These are phyloP conservation scores for Saccharomycopsis olivae DNA, from an alignment of 805 yeast genomes.

Conservation along the genomic window DNA sequence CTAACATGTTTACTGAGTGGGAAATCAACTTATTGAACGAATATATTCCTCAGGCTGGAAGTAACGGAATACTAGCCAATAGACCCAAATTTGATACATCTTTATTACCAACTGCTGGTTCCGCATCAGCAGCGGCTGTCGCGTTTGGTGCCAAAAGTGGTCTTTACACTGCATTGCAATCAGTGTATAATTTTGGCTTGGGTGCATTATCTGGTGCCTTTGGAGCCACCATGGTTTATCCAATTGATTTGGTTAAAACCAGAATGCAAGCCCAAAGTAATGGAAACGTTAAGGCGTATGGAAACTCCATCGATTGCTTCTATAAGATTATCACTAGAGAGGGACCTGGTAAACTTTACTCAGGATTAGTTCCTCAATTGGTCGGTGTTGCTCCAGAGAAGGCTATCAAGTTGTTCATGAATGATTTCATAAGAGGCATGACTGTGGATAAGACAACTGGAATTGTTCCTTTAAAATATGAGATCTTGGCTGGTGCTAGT, in stretches of 20 bases:
- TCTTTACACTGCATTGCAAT: too few species aligned
- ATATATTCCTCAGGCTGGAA: too few species aligned
- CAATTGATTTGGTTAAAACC: conserved; percentile 91
- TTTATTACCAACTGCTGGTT: too few species aligned
- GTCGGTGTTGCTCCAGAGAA: conserved; percentile 98
- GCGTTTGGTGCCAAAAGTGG: too few species aligned
- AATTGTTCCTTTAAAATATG: conserved; percentile 42
- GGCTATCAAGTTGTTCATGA: conserved; percentile 91
- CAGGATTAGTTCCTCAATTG: conserved; percentile 89
- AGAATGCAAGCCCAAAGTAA: conserved; percentile 94
- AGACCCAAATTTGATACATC: too few species aligned
- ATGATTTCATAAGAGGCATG: conserved; percentile 72
- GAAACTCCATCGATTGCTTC: conserved; percentile 80
- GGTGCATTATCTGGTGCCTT: conserved; percentile 96
- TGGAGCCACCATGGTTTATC: conserved; percentile 97
- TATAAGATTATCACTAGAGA: conserved; percentile 63
- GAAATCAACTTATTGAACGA: too few species aligned
- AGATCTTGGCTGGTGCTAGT: conserved; percentile 78
- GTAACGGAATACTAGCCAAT: too few species aligned
- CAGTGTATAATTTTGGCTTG: conserved; percentile 74
- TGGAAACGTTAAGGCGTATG: conserved; percentile 45
- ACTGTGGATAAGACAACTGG: conserved; percentile 43
- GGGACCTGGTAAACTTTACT: conserved; percentile 54
- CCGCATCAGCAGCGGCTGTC: too few species aligned
- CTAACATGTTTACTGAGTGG: too few species aligned